Base-by-base conservation (phyloP, 2,329 filamentous ascomycete species). In the Xylaria hypoxylon region DNA sequence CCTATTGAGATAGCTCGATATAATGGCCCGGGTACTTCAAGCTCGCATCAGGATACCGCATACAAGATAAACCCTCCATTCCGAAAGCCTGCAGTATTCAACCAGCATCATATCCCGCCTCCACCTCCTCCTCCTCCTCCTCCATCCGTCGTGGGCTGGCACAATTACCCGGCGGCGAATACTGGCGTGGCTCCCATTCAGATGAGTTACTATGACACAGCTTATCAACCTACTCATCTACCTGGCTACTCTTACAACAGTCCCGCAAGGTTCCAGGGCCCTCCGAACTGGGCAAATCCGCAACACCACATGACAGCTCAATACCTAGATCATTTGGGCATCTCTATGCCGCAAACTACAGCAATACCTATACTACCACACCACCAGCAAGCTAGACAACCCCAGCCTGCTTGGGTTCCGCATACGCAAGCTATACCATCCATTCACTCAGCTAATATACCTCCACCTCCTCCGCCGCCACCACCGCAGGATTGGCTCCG, bases 391-490 rank as follows among this genome's bases (percentile, higher is more conserved):
- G 53, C 17, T 51, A 59, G 7, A 55, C 56, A 17, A 65, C 48
- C 26, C 22, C 62, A 47, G 28, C 51, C 24, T 1, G 52, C 31
- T 15, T 35, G 50, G 2, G 6, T 40, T 22, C 44, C 57, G 5
- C 17, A 51, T 13, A 19, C 33, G n/a, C 68, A 67, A 63, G 6
- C 59, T 51, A 53, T 42, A 8, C 50, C 64, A 28, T 26, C 62
- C 19, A 10, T 51, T 52, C 44, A 38, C 50, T 33, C 64, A 42
- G 31, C 50, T 4, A 19, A 51, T 15, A 47, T 64, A n/a, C 59
- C 61, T 44, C 68, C 69, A 24, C 63, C 68, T 17, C 69, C 63
- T 28, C 59, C 66, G 7, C 64, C 68, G 2, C 64, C 57, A 7
- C 40, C 64, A 48, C 58, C 28, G 13, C 62, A 53, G 31, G 45